These are phyloP conservation scores for Emydomyces testavorans DNA, from an alignment of 2,329 filamentous ascomycete genomes.

Conservation along the genomic window DNA sequence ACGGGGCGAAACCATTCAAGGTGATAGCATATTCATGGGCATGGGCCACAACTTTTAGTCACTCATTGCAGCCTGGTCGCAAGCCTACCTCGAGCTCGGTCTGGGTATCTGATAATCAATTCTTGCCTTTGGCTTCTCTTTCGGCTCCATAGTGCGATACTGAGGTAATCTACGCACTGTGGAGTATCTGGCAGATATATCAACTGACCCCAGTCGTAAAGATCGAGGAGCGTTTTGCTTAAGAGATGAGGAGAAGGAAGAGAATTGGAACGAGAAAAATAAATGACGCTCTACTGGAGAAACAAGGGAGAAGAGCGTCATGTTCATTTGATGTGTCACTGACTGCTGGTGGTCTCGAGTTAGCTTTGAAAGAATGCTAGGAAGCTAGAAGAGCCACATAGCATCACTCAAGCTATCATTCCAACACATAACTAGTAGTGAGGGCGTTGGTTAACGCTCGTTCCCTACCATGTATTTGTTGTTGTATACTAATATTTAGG, in stretches of 20 bases:
- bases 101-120: constrained; percentile 36
- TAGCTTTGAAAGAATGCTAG: too few species aligned
- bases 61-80: not conserved
- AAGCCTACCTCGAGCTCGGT: constrained; percentile 51
- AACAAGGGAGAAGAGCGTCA: not conserved
- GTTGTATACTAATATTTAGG: too few species aligned
- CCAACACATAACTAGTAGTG: too few species aligned
- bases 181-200: constrained; percentile 8
- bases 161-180: constrained; percentile 16
- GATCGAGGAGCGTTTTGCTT: not conserved
- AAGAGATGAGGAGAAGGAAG: not conserved
- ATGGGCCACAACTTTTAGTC: too few species aligned
- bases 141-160: constrained; percentile 16
- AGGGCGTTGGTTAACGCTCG: too few species aligned
- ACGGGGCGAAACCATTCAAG: not conserved
- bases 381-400: too few species aligned
- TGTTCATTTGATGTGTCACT: not conserved
- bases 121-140: constrained; percentile 6
- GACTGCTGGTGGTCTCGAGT: too few species aligned
- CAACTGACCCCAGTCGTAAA: not conserved
- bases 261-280: not conserved
- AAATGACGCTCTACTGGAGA: not conserved
- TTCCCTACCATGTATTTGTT: too few species aligned
- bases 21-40: too few species aligned
- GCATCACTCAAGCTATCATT: too few species aligned